Base-by-base conservation (phyloP, 257 asterid species). In the Buddleja alternifolia region DNA sequence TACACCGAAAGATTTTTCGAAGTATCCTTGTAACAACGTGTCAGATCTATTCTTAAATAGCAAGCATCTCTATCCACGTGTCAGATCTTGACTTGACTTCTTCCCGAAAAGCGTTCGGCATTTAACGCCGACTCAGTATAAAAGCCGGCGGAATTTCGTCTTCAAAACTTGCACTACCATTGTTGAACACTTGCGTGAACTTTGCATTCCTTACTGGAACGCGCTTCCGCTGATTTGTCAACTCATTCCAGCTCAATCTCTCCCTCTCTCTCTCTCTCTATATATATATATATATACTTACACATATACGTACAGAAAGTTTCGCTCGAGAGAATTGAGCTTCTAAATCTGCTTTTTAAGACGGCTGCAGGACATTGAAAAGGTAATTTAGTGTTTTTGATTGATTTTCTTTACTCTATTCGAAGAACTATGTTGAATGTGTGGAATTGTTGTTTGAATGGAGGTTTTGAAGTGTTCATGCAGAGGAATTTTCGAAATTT, bases 191-290 rank as follows among this genome's bases (percentile, higher is more conserved):
- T 36, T 39, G 47, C 68, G 56, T 34, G 84, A 84, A 76, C 80
- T 60, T 77, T 57, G 81, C 81, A 81, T 77, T 77, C 74, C 77
- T 46, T 64, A 37, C 65, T 63, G 80, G 80, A 79, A 44, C 73
- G 78, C 82, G 58, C 80, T 85, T 83, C 86, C 50, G 79, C 81
- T 75, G 84, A 75, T 77, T 36, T 25, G 58, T 60, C 60, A 54
- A 9, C 32, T 61, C 55, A 6, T 60, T 10, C 54, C 10, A 8
- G 32, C 67, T 53, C 39, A 2, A 3, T 0, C 8, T 60, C 66
- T 65, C 47, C 7, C 61, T 61, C 65, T 32, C 20, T 16, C 55
- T 63, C 46, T 46, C 29, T 66, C n/a, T n/a, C n/a, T n/a, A n/a
- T n/a, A n/a, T n/a, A n/a, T n/a, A n/a, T n/a, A n/a, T n/a, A n/a